Evolutionary conservation across 768 basidiomycete genomes (phyloP), one percentile per base, ranked within the genome.

Genomic region (Leccinum arenicola): DNA sequence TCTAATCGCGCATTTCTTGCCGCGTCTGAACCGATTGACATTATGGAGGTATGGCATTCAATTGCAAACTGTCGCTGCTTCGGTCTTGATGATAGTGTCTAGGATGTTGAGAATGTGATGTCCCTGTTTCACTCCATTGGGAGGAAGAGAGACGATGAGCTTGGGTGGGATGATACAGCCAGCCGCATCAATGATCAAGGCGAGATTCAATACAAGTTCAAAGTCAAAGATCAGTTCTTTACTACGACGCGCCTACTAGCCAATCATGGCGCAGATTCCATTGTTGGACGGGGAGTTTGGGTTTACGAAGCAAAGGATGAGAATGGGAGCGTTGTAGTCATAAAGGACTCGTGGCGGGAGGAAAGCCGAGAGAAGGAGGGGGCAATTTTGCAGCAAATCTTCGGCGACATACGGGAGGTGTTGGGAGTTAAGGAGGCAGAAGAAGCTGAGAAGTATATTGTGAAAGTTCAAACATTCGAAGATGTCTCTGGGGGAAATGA

Each of bases 331-430:
- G 17, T 12, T 0, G 50, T 64, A 1, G 57, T 9, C 1, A 58
- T 63, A 4, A 64, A 66, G 25, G 48, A 58, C 7, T 63, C 57
- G 0, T 66, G 66, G 61, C 19, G 59, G 29, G 53, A 64, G 3
- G 4, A 51, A 27, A n/a, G 27, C 17, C 38, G 25, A 3, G 52
- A 53, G 11, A 23, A 9, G 3, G 52, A 53, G 6, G 36, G 36
- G 1, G 8, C 0, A 14, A 53, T 40, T 11, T 12, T 53, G 23
- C 36, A 38, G 36, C 25, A 6, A 0, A 53, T 53, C 10, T 7
- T 53, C 5, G 15, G 11, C 3, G 52, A 53, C 17, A 40, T 53
- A 38, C 36, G 23, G 17, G 23, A 8, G 14, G 31, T 17, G 2
- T n/a, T 53, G 5, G 52, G 52, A 25, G 14, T 10, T 4, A 9